Evolutionary conservation across 2,329 filamentous ascomycete species (phyloP).

Genomic region (Monosporascus sp.): DNA sequence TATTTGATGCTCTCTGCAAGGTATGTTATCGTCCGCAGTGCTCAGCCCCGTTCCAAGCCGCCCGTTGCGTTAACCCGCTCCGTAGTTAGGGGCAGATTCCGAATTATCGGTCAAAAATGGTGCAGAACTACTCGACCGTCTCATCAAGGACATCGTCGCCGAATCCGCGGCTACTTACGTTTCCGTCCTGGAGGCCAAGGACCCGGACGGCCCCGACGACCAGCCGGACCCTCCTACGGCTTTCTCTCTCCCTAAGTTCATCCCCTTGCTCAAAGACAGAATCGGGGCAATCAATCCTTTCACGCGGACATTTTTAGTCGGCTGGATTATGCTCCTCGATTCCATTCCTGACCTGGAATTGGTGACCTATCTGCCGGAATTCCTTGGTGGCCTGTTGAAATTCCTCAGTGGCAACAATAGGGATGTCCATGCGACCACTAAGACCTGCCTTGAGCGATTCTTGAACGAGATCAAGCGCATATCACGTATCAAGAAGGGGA

Average conservation of each 20-base stretch:
- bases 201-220: conserved; percentile 32
- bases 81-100: conserved; percentile 85
- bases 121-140: conserved; percentile 85
- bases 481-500: conserved; percentile 83
- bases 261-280: conserved; percentile 87
- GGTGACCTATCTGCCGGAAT: conserved; percentile 86
- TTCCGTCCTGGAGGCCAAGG: conserved; percentile 67
- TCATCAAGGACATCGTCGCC: conserved; percentile 94
- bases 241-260: conserved; percentile 86
- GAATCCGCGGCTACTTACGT: conserved; percentile 94
- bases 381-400: conserved; percentile 81
- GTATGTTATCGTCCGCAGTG: conserved; percentile 39
- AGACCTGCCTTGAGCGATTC: conserved; percentile 83
- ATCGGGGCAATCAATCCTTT: conserved; percentile 94
- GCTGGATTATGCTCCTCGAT: conserved; percentile 91
- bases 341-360: conserved; percentile 96
- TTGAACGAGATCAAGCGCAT: conserved; percentile 93
- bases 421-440: conserved; percentile 93
- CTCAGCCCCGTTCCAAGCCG: conserved; percentile 3
- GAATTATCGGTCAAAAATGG: conserved; percentile 98
- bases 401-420: conserved; percentile 88
- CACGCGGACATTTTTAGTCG: conserved; percentile 89
- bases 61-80: conserved; percentile 1
- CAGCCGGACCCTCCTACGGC: conserved; percentile 64
- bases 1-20: conserved; percentile 96